These are phyloP conservation scores for Cornus kousa DNA, from an alignment of 148 eudicot genomes.

Conservation along the genomic window DNA sequence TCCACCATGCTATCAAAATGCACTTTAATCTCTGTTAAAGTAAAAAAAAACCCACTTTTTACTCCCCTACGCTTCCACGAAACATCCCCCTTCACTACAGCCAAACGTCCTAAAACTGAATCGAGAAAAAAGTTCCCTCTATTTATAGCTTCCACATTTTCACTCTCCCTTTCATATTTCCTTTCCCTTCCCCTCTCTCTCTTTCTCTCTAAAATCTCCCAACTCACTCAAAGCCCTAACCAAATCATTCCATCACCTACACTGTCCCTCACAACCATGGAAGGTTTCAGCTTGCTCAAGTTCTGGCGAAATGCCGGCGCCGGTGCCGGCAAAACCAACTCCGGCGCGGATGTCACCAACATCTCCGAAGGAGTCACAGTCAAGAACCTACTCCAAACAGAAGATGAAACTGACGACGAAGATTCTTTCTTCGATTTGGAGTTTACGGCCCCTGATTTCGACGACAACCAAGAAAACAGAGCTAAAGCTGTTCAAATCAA, in stretches of 20 bases:
- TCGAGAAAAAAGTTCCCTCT: too few species aligned
- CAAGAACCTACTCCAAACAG: not conserved
- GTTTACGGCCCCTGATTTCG: constrained; percentile 35
- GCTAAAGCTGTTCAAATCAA: not conserved
- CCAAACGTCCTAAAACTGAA: too few species aligned
- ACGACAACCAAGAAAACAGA: not conserved
- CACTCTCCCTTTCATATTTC: too few species aligned
- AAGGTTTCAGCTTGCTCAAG: constrained; percentile 43
- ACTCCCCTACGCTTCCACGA: too few species aligned
- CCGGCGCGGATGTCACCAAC: not conserved
- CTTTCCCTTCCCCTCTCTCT: too few species aligned
- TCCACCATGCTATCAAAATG: too few species aligned
- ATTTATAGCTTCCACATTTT: too few species aligned
- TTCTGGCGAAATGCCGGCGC: constrained; percentile 51
- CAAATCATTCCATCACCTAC: not conserved
- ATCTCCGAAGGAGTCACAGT: constrained; percentile 12
- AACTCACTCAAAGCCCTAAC: too few species aligned
- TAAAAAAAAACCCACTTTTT: too few species aligned
- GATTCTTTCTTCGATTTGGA: constrained; percentile 78
- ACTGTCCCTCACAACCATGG: constrained; percentile 36
- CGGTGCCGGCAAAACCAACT: not conserved
- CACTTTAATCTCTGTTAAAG: too few species aligned
- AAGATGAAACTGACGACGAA: constrained; percentile 21
- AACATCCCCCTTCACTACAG: too few species aligned
- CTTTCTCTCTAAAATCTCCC: too few species aligned